Conservation (phyloP, 148 eudicot genomes). For the Vaccinium vitisidaea region DNA sequence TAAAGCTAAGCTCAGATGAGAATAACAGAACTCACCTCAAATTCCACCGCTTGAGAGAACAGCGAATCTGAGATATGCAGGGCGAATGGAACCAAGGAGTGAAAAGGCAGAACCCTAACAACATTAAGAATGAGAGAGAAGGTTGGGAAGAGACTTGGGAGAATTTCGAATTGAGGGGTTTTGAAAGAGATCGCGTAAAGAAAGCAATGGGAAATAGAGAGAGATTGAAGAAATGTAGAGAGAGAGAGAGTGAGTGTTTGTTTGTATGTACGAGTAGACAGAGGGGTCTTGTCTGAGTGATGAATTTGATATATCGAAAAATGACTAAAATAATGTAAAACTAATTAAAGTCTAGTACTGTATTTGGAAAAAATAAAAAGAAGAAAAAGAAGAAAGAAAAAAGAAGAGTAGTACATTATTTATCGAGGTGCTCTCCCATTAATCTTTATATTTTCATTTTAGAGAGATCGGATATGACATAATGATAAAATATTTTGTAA, state of each 20-base stretch:
- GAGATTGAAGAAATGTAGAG: conserved; percentile 1
- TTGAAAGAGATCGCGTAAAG: conserved; percentile 12
- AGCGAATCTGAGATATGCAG: not conserved
- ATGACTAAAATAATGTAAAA: not conserved
- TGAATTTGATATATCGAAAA: not conserved
- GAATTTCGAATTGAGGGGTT: not conserved
- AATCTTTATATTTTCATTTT: too few species aligned
- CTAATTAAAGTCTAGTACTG: not conserved
- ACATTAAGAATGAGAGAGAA: not conserved
- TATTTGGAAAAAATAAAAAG: too few species aligned
- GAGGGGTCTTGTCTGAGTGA: conserved; percentile 7
- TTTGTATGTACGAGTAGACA: conserved; percentile 3
- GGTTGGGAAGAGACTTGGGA: not conserved
- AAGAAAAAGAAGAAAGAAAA: too few species aligned
- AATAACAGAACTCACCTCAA: conserved; percentile 19
- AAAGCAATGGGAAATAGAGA: not conserved
- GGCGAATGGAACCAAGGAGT: not conserved
- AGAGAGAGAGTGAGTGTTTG: not conserved
- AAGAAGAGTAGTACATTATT: not conserved
- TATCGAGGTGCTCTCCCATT: too few species aligned
- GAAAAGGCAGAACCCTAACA: not conserved
- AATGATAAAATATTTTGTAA: too few species aligned
- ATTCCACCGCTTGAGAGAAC: conserved; percentile 7
- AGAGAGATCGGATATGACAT: too few species aligned
- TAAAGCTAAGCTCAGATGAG: not conserved